Conservation (phyloP, 164 flowering plant species). For the Kalanchoe fedtschenkoi region DNA sequence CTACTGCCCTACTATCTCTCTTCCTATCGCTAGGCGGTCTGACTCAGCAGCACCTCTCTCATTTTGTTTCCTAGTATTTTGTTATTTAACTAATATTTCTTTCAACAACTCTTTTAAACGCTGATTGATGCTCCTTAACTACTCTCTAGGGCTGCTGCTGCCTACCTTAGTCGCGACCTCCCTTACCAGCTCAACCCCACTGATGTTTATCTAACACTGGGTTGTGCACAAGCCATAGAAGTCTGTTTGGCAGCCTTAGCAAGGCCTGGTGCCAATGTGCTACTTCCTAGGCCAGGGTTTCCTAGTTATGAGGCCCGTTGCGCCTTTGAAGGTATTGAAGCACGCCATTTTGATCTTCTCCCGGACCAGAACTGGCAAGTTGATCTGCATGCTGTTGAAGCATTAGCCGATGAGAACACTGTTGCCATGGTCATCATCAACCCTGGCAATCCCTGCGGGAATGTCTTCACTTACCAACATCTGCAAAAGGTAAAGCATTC, state of each 20-base stretch:
- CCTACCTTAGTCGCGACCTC: slow-evolving; percentile 26
- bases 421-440: slow-evolving; percentile 48
- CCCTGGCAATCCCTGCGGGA: slow-evolving; percentile 61
- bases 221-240: slow-evolving; percentile 38
- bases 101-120: background rate
- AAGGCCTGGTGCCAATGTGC: slow-evolving; percentile 36
- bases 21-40: slow-evolving; percentile 26
- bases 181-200: slow-evolving; percentile 28
- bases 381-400: slow-evolving; percentile 34
- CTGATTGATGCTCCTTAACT: background rate
- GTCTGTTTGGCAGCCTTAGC: slow-evolving; percentile 21
- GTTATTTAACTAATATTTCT: background rate
- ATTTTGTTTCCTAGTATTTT: background rate
- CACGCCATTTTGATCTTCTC: slow-evolving; percentile 42
- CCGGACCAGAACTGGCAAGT: slow-evolving; percentile 55
- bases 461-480: slow-evolving; percentile 33
- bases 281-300: slow-evolving; percentile 51
- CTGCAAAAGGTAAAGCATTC: slow-evolving; percentile 29
- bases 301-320: slow-evolving; percentile 37
- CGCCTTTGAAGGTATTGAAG: slow-evolving; percentile 20
- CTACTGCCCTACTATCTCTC: slow-evolving; percentile 22
- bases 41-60: background rate
- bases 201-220: slow-evolving; percentile 34
- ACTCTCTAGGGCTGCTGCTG: slow-evolving; percentile 33
- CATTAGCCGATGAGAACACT: slow-evolving; percentile 46